Percentiles rank a stretch among this genome's conserved stretches.
phyloP scores from a whole-genome alignment of 257 asterid genomes.

The Nicotiana benthamiana region DNA sequence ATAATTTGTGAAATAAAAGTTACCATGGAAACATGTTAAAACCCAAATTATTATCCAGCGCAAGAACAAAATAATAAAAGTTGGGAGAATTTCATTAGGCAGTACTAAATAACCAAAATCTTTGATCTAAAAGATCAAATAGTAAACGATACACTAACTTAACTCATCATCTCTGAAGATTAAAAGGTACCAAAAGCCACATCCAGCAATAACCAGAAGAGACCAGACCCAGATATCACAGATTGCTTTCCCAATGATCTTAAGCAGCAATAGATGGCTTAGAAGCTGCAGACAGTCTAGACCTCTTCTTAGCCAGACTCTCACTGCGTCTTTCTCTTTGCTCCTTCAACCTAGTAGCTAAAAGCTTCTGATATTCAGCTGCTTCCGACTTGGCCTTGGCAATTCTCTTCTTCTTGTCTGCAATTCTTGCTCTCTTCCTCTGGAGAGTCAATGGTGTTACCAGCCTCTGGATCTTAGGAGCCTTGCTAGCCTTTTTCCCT shows the following conservation, averaged over 20 bases:
- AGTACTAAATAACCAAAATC: constrained; percentile 3
- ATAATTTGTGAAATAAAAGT: neutral
- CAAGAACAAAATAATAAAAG: neutral
- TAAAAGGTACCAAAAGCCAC: neutral
- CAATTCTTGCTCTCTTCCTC: constrained; percentile 10
- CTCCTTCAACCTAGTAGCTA: constrained; percentile 6
- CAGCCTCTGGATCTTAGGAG: constrained; percentile 10
- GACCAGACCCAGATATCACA: neutral
- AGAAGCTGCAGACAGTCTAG: constrained; percentile 1
- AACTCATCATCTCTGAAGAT: neutral
- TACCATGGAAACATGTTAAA: neutral
- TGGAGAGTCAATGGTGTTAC: constrained; percentile 6
- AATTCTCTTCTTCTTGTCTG: constrained; percentile 8
- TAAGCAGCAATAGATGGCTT: constrained; percentile 5
- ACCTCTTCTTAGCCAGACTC: constrained; percentile 9
- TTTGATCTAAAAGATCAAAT: constrained; percentile 2
- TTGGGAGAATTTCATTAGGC: neutral
- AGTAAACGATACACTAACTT: constrained; percentile 1
- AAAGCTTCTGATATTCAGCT: neutral
- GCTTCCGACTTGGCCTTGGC: constrained; percentile 8
- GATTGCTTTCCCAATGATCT: neutral
- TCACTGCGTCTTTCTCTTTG: constrained; percentile 9
- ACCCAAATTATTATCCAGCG: neutral
- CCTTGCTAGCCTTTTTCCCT: constrained; percentile 7
- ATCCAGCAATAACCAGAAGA: neutral